Evolutionary conservation across 495 filamentous ascomycete genomes (phyloP).

Genomic region (Schizothecium vesticola): DNA sequence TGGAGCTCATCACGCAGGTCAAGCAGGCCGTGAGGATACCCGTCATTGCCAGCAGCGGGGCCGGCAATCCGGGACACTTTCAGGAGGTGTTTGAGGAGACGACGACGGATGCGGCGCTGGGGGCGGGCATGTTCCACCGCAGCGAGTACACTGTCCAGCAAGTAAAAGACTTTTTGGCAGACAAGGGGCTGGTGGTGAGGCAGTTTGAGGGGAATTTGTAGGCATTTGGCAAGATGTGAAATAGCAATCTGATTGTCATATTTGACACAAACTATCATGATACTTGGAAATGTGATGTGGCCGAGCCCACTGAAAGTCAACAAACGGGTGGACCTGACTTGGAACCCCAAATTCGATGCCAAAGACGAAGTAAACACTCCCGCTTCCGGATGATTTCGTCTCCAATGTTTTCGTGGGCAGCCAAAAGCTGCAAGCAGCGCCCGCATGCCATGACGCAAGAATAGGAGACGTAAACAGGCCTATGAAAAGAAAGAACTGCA

Average conservation of each 20-base stretch:
- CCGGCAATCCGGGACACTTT: slow-evolving; percentile 86
- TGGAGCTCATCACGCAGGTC: slow-evolving; percentile 84
- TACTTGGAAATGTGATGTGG: neutral
- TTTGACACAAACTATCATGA: neutral
- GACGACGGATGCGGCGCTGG: slow-evolving; percentile 83
- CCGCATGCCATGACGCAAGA: neutral
- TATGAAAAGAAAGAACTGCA: neutral
- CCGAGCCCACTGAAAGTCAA: neutral
- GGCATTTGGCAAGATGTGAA: neutral
- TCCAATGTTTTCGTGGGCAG: neutral
- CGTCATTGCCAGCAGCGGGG: slow-evolving; percentile 92
- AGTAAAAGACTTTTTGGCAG: slow-evolving; percentile 79
- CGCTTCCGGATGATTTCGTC: neutral
- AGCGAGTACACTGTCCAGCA: slow-evolving; percentile 90
- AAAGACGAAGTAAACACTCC: neutral
- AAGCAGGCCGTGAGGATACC: slow-evolving; percentile 82
- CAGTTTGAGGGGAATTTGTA: slow-evolving; percentile 56
- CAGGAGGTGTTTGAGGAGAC: slow-evolving; percentile 83
- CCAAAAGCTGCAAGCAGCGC: neutral
- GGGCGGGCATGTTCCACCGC: slow-evolving; percentile 96
- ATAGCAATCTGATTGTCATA: neutral
- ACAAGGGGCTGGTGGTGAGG: slow-evolving; percentile 67
- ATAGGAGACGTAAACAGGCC: neutral
- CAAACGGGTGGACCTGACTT: neutral
- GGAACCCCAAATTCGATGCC: neutral